Conservation (phyloP, 2,329 filamentous ascomycete genomes). For the Colletotrichum acutatum region DNA sequence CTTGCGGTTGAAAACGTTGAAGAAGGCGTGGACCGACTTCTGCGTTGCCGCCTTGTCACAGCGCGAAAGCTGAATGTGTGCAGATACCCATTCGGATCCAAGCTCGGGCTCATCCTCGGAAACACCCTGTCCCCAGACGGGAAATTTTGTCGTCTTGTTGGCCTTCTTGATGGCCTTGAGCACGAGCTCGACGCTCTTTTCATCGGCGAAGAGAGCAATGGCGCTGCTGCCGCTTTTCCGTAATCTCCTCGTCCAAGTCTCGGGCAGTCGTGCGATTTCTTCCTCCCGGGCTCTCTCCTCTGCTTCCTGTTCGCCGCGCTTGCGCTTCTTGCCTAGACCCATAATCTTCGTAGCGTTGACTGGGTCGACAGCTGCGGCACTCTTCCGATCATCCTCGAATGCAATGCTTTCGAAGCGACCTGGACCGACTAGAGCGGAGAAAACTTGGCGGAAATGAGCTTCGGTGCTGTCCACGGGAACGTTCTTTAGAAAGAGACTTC, state of each 20-base stretch:
- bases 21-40: constrained; percentile 83
- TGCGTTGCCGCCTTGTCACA: constrained; percentile 76
- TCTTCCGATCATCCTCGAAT: constrained; percentile 73
- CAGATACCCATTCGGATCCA: constrained; percentile 67
- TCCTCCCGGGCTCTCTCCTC: constrained; percentile 65
- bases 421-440: constrained; percentile 78
- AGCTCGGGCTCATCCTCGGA: constrained; percentile 66
- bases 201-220: constrained; percentile 85
- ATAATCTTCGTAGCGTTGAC: constrained; percentile 53
- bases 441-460: constrained; percentile 78
- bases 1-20: constrained; percentile 81
- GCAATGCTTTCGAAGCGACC: constrained; percentile 81
- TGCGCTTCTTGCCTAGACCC: constrained; percentile 61
- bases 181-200: constrained; percentile 78
- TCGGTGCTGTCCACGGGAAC: constrained; percentile 87
- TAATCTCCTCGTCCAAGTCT: constrained; percentile 78
- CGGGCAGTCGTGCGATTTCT: constrained; percentile 71
- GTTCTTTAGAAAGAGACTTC: constrained; percentile 92
- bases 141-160: constrained; percentile 67
- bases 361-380: constrained; percentile 55
- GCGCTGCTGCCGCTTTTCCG: constrained; percentile 82
- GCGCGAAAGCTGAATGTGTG: constrained; percentile 78
- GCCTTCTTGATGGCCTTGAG: constrained; percentile 78
- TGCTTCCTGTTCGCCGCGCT: constrained; percentile 67
- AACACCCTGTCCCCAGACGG: constrained; percentile 76